Evolutionary conservation across 441 rosid species (phyloP), one percentile per base, ranked within the genome.

Genomic region (Hura crepitans): DNA sequence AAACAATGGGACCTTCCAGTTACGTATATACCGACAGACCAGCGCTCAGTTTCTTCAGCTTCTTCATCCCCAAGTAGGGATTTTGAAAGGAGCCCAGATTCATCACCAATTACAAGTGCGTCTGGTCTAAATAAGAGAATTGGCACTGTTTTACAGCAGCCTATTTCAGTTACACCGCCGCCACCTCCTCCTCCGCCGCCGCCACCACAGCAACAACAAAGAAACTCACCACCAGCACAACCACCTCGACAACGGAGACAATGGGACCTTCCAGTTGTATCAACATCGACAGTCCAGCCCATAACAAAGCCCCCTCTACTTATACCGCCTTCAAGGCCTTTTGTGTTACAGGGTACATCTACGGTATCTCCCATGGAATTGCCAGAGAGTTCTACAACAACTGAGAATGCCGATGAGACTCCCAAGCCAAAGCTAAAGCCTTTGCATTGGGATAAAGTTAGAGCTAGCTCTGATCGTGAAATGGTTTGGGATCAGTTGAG

Each of bases 401-500:
- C 17, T 25, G 90, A 85, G 70, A 68, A 74, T 23, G 64, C 66
- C 2, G 91, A 85, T 17, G 93, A 91, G 45, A 78, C 87, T 78
- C 82, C 80, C 0, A 94, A 89, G 72, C 96, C 92, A 15, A 96
- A 91, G 85, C 70, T 96, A 60, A 93, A 96, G 83, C 95, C 98
- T 3, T 79, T 96, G 72, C 99, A 93, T 42, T 96, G 99, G 99
- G 99, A 96, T 75, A 96, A 96, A 89, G 98, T 96, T 55, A 84
- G 98, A 84, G 98, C 99, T 22, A 92, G 96, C 86, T 96, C 99
- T 10, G 99, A 89, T 81, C 91, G 97, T 8, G 99, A 91, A 77
- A 96, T 89, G 97, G 99, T 89, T 23, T 96, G 99, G 98, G 99
- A 96, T 88, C 99, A 92, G 33, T 88, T 96, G 66, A 80, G 92